Conservation (phyloP, 1,139 yeast species). For the Debaryomyces singareniensis region DNA sequence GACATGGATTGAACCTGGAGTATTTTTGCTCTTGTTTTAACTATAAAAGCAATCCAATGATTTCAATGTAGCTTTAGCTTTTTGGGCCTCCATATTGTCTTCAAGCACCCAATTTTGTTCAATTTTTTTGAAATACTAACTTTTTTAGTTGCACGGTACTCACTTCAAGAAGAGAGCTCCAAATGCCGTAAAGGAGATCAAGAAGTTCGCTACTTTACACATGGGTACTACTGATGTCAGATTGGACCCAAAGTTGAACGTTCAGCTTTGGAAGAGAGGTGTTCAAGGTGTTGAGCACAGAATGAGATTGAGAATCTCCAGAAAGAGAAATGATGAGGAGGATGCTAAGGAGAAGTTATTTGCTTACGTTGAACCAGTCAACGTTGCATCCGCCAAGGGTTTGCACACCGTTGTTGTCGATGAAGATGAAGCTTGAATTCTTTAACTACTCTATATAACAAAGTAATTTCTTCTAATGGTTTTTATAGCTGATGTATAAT, state of each 20-base stretch:
- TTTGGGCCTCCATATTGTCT: no score
- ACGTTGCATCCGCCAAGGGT: slow-evolving; percentile 94
- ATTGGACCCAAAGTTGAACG: slow-evolving; percentile 97
- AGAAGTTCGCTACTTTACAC: slow-evolving; percentile 97
- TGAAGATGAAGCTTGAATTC: slow-evolving; percentile 66
- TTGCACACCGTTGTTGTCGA: slow-evolving; percentile 96
- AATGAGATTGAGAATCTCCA: slow-evolving; percentile 97
- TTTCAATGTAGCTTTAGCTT: no score
- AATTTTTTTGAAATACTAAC: slow-evolving; percentile 44
- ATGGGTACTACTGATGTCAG: slow-evolving; percentile 99
- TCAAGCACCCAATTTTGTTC: no score
- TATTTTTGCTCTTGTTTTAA: no score
- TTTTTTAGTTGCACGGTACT: slow-evolving; percentile 82
- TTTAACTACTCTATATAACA: slow-evolving; percentile 5
- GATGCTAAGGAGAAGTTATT: slow-evolving; percentile 97
- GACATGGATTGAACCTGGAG: no score
- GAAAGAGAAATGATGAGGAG: slow-evolving; percentile 99
- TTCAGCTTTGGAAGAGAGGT: slow-evolving; percentile 99
- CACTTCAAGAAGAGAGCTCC: slow-evolving; percentile 99
- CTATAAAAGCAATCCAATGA: no score
- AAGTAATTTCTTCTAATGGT: slow-evolving; percentile 6
- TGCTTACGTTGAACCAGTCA: slow-evolving; percentile 97
- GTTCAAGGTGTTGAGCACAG: slow-evolving; percentile 98
- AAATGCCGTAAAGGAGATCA: slow-evolving; percentile 98
- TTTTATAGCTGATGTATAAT: slow-evolving; percentile 9